These are phyloP conservation scores for Schwanniomyces sp. DNA, from an alignment of 805 yeast genomes.

Conservation along the genomic window DNA sequence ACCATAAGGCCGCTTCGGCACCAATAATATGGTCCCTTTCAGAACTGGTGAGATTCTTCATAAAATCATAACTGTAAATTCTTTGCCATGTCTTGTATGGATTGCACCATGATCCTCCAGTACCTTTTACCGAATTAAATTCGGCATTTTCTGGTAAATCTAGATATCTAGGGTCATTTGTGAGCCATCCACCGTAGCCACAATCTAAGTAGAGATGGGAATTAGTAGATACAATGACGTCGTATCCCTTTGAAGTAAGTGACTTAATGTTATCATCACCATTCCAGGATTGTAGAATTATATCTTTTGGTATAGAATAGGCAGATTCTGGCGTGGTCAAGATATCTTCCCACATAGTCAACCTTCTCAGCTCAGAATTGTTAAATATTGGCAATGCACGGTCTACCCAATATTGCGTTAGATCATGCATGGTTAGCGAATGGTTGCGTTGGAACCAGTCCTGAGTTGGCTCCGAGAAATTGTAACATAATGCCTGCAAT, in stretches of 20 bases:
- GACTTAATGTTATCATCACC: constrained; percentile 19
- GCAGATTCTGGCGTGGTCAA: constrained; percentile 22
- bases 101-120: constrained; percentile 41
- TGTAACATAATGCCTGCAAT: constrained; percentile 32
- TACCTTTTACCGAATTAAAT: constrained; percentile 23
- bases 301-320: constrained; percentile 25
- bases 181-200: constrained; percentile 37
- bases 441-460: constrained; percentile 27
- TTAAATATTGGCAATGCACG: constrained; percentile 31
- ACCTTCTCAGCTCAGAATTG: constrained; percentile 17
- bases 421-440: constrained; percentile 23
- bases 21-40: constrained; percentile 34
- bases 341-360: constrained; percentile 45
- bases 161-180: constrained; percentile 34
- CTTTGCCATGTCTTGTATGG: constrained; percentile 47
- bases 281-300: constrained; percentile 38
- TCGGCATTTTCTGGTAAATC: constrained; percentile 18
- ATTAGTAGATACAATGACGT: constrained; percentile 35
- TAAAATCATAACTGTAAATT: constrained; percentile 36
- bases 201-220: constrained; percentile 40
- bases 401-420: constrained; percentile 36
- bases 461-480: constrained; percentile 21
- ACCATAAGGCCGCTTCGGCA: constrained; percentile 40
- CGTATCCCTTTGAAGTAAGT: constrained; percentile 34
- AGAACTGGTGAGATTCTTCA: constrained; percentile 25